Evolutionary conservation across 2,329 filamentous ascomycete genomes (phyloP), one percentile per base, ranked within the genome.

Genomic region (Byssochlamys sp.): DNA sequence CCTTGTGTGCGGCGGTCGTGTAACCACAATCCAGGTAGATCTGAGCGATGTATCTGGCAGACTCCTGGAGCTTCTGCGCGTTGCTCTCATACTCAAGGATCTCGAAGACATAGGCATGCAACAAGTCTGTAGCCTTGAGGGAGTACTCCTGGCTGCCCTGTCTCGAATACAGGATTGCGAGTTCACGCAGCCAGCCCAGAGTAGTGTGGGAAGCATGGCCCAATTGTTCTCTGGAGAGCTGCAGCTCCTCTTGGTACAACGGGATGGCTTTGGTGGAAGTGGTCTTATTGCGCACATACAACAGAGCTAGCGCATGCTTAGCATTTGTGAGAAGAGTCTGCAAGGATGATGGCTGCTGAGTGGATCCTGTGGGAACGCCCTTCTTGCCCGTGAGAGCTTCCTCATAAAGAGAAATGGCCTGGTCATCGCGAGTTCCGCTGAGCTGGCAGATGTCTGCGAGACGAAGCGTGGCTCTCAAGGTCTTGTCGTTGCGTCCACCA

Each of bases 301-400:
- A 63, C 64, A 74, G 77, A 1, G 79, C 78, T 26, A 81, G 69
- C 7, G 78, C 75, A 61, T 76, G 79, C 66, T 79, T 81, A 62
- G 81, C 74, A 0, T 72, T 78, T 24, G 72, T 71, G 11, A 78
- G 63, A 1, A 74, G 73, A 0, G 71, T 72, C 57, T 75, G 55
- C 14, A 51, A 7, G 4, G 49, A 51, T 2, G 49, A 51, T n/a
- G 24, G 49, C 49, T 51, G 67, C 55, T 63, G 58, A 55, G 67
- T 71, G 11, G 67, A 62, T 0, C 66, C 69, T 0, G 71, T 68
- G 51, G 73, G 60, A 4, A 71, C 66, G 68, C 74, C 60, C 60
- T 77, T 57, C 66, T 71, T 55, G 53, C 70, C 64, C 58, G 72
- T 75, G 55, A 80, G 69, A 12, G 79, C 69, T 58, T 78, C 71